These are phyloP conservation scores for Colletotrichum sp. DNA, from an alignment of 2,329 filamentous ascomycete genomes.

Conservation along the genomic window DNA sequence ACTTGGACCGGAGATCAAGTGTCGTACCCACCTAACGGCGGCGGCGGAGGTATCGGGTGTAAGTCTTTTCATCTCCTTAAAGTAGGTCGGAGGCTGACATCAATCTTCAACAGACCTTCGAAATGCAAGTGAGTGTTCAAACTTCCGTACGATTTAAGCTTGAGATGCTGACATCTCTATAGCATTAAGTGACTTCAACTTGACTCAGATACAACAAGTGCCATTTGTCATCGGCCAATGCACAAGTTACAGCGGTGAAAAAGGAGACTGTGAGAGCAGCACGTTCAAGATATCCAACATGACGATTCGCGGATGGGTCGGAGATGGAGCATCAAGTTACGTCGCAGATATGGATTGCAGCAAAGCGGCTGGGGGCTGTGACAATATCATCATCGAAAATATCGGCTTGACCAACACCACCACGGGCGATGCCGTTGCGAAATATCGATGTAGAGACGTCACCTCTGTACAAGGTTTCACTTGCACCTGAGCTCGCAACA, in stretches of 20 bases:
- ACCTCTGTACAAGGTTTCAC: background rate
- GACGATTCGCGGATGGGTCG: background rate
- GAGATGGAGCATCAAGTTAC: background rate
- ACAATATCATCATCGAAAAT: background rate
- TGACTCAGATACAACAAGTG: background rate
- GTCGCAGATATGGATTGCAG: background rate
- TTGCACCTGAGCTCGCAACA: background rate
- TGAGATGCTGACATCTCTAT: background rate
- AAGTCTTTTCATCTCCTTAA: background rate
- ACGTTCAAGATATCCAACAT: background rate
- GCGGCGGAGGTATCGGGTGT: background rate
- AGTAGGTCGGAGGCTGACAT: rapidly evolving
- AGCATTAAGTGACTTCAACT: background rate
- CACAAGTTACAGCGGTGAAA: background rate
- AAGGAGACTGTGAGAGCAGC: background rate
- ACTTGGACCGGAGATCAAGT: background rate
- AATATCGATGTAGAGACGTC: background rate
- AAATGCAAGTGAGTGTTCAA: background rate
- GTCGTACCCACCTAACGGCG: background rate
- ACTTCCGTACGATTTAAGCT: background rate
- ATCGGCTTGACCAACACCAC: background rate
- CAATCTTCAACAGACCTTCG: background rate
- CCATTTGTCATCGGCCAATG: background rate
- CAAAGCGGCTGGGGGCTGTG: background rate
- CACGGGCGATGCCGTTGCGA: background rate